These are phyloP conservation scores for Batkoa obscura DNA, from an alignment of 371 early-diverging fungal genomes.

Conservation along the genomic window DNA sequence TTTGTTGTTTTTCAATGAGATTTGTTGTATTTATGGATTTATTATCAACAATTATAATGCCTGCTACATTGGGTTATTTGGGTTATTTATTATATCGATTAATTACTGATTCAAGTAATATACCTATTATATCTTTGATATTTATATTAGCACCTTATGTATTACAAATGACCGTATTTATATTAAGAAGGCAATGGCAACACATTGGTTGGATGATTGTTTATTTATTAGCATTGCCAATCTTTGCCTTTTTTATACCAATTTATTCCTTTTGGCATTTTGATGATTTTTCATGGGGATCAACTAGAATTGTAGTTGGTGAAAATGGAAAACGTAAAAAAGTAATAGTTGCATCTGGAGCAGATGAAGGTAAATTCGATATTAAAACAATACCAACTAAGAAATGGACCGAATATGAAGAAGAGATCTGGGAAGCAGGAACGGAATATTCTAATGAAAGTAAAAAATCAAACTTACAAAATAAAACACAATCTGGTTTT, in stretches of 20 bases:
- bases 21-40: slow-evolving; percentile 89
- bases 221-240: slow-evolving; percentile 63
- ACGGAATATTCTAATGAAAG: slow-evolving; percentile 2
- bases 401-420: slow-evolving; percentile 41
- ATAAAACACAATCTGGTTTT: neutral
- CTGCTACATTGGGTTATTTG: slow-evolving; percentile 74
- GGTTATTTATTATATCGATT: slow-evolving; percentile 48
- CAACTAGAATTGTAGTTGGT: slow-evolving; percentile 73
- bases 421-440: slow-evolving; percentile 20
- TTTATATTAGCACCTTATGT: slow-evolving; percentile 36
- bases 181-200: slow-evolving; percentile 71
- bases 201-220: slow-evolving; percentile 94
- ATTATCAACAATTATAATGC: slow-evolving; percentile 78
- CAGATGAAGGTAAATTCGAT: slow-evolving; percentile 40
- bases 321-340: slow-evolving; percentile 47
- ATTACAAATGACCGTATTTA: slow-evolving; percentile 65
- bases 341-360: slow-evolving; percentile 16
- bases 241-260: slow-evolving; percentile 65
- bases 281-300: slow-evolving; percentile 96
- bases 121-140: slow-evolving; percentile 31
- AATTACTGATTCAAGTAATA: slow-evolving; percentile 25
- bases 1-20: slow-evolving; percentile 97
- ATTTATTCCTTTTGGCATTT: slow-evolving; percentile 89
- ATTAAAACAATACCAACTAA: slow-evolving; percentile 32
- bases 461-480: neutral